Conservation (phyloP, 495 filamentous ascomycete species). For the Hypoxylon fragiforme region DNA sequence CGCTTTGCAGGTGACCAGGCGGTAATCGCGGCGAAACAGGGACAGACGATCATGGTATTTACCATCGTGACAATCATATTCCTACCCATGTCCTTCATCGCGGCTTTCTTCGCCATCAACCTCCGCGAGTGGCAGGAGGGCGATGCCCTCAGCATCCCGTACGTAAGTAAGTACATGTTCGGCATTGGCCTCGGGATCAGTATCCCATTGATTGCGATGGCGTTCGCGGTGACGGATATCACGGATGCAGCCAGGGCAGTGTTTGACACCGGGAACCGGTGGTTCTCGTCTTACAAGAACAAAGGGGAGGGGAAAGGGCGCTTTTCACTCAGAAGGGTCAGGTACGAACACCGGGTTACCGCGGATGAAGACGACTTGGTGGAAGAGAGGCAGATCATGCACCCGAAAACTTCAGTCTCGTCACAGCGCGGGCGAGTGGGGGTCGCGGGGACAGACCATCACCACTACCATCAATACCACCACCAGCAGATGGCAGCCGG, state of each 20-base stretch:
- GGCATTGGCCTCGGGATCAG: constrained; percentile 69
- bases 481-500: constrained; percentile 1
- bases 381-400: constrained; percentile 5
- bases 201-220: constrained; percentile 62
- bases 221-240: constrained; percentile 62
- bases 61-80: constrained; percentile 74
- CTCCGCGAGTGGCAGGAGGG: constrained; percentile 54
- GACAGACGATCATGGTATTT: constrained; percentile 75
- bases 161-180: constrained; percentile 67
- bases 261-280: not conserved
- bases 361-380: not conserved
- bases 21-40: constrained; percentile 64
- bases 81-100: constrained; percentile 68
- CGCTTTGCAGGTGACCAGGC: constrained; percentile 70
- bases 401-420: constrained; percentile 23
- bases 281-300: not conserved
- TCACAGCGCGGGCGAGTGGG: constrained; percentile 14
- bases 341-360: too few species aligned
- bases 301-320: not conserved
- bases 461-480: not conserved
- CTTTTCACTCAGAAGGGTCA: not conserved
- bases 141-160: constrained; percentile 51
- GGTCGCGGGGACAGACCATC: not conserved
- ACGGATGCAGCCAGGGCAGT: constrained; percentile 38
- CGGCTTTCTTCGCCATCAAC: constrained; percentile 68